Evolutionary conservation across 106 monocot genomes (phyloP).

Genomic region (Iris macrosiphon): DNA sequence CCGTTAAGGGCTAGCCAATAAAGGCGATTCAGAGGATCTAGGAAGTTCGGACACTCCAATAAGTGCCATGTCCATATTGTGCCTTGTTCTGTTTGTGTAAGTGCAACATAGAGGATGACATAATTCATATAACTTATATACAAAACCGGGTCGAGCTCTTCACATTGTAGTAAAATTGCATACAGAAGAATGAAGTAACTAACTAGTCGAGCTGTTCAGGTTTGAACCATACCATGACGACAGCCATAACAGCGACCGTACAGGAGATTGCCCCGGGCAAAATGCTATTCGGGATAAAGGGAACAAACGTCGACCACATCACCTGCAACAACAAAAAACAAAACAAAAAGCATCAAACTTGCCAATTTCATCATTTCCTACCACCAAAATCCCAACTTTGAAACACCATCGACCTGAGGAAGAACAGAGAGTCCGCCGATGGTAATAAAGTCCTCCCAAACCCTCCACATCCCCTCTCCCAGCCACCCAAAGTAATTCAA

Average conservation of each 20-base stretch:
- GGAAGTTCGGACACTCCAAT: no score
- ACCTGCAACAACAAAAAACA: constrained; percentile 45
- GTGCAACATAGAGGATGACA: no score
- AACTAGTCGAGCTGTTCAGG: neutral
- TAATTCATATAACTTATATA: neutral
- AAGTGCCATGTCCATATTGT: no score
- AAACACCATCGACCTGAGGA: no score
- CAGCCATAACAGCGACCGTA: constrained; percentile 38
- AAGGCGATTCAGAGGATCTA: no score
- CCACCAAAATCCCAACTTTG: no score
- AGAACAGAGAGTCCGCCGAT: constrained; percentile 88
- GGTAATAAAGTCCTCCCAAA: constrained; percentile 91
- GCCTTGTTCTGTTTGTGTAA: no score
- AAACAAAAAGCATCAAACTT: neutral
- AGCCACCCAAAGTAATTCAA: constrained; percentile 77
- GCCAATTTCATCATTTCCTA: neutral
- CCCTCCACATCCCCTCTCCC: constrained; percentile 37
- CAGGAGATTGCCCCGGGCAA: constrained; percentile 63
- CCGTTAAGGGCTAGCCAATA: no score
- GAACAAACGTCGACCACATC: constrained; percentile 98
- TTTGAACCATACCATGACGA: constrained; percentile 50
- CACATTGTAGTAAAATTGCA: no score
- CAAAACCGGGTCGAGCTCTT: no score
- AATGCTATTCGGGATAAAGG: constrained; percentile 75
- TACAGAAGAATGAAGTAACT: neutral